Base-by-base conservation (phyloP, 1,284 basidiomycete species). In the Ustilago hordei region DNA sequence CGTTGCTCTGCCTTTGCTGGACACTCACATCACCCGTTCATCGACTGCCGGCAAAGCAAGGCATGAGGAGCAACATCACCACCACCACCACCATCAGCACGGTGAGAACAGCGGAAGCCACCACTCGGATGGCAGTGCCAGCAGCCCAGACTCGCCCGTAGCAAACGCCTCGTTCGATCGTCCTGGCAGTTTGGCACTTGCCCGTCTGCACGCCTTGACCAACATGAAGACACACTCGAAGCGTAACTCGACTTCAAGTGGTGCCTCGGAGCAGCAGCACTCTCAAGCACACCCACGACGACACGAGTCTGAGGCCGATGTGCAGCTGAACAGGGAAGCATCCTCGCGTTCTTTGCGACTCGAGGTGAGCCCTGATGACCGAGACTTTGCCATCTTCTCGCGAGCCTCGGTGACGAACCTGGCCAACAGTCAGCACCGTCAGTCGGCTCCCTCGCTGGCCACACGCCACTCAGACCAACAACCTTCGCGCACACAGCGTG, bases 1-100 rank as follows among this genome's bases (percentile, higher is more conserved):
- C 0, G 91, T 89, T 2, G 92, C 91, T 8, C 84, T 91, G 11
- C 82, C 84, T 9, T 64, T 82, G 28, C 78, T 85, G n/a, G 79
- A 79, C 80, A 89, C 90, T 75, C 87, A 91, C 57, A 88, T 88
- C 15, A 63, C 75, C 53, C 67, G 71, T 39, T 82, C 69, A 8
- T 83, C 59, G 90, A 91, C 83, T 2, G 75, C 64, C 7, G 76
- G 71, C 60, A 78, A 78, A 55, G 64, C 65, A 31, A 64, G 60
- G 55, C 68, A 76, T 35, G 65, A 66, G 43, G 58, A 68, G 45
- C 15, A 50, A 5, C 28, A 50, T 5, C 48, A 50, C 2, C 48
- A 50, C 9, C 48, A 50, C 8, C 28, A 50, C 11, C 48, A 50
- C 12, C 48, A 50, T 8, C 48, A 50, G 6, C 69, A 65, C 17